Evolutionary conservation across 2,329 filamentous ascomycete species (phyloP), one percentile per base, ranked within the genome.

Genomic region (Colletotrichum horii): DNA sequence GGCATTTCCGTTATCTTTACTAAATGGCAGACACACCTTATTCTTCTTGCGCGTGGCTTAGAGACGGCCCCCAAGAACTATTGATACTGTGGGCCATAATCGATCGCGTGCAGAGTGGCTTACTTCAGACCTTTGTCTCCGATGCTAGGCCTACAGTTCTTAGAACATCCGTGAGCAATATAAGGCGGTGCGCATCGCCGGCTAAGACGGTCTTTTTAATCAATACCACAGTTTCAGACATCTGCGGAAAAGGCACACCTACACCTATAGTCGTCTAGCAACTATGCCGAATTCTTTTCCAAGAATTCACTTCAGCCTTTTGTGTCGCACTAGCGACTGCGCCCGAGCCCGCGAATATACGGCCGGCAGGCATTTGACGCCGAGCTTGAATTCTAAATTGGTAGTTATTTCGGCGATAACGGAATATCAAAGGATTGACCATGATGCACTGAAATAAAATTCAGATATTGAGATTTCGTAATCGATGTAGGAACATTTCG

Each of bases 251-350:
- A n/a, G 19, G 19, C 38, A 3, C 38, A 43, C 38, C 38, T n/a
- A 3, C 19, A 43, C 38, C 38, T n/a, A n/a, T 43, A 43, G 16
- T 43, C 38, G 38, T n/a, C 9, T 43, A 6, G 38, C 38, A n/a
- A 43, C 19, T 43, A 43, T n/a, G 1, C 0, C 19, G 19, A n/a
- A n/a, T n/a, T 43, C 6, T n/a, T 43, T n/a, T 19, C 0, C 12
- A 3, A 4, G 38, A n/a, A n/a, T 43, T 2, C n/a, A 43, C 19
- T 43, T 43, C 3, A 3, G 38, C 19, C 19, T 43, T 43, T 11
- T 43, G 38, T 38, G 5, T 19, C 2, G 36, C 36, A 16, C 15
- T 38, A 19, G 36, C 36, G 16, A 38, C 16, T 19, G 16, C 16
- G 36, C 38, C 38, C 16, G 11, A n/a, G 3, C 38, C 38, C 19